A percentile compares a stretch with the other conserved stretches of the same genome.
Conservation (phyloP, 371 early-diverging fungal genomes). For the Capillidium rhysosporum region DNA sequence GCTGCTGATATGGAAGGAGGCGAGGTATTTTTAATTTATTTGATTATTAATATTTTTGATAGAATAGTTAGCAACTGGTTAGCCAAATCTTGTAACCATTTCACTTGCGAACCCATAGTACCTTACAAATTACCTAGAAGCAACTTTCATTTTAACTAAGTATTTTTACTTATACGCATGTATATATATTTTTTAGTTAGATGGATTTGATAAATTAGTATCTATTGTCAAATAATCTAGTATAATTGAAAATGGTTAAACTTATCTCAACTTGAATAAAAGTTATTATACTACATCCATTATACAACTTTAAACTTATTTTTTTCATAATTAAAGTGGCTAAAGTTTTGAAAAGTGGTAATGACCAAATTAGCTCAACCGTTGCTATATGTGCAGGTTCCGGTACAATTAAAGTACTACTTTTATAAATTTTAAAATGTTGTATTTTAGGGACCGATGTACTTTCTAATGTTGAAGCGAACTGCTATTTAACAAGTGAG, state of each 20-base stretch:
- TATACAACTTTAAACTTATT: not conserved
- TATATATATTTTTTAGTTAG: slow-evolving; percentile 10
- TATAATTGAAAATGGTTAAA: slow-evolving; percentile 41
- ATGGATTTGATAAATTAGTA: slow-evolving; percentile 54
- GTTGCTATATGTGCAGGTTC: too few species aligned
- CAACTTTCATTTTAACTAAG: too few species aligned
- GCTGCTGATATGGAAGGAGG: slow-evolving; percentile 81
- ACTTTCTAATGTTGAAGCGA: slow-evolving; percentile 24
- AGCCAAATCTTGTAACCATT: slow-evolving; percentile 35
- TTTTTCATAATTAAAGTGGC: slow-evolving; percentile 45
- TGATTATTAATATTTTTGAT: not conserved
- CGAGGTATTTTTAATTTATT: not conserved
- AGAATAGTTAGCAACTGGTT: slow-evolving; percentile 74
- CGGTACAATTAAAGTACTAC: slow-evolving; percentile 17
- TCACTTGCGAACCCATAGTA: slow-evolving; percentile 26
- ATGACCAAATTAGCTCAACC: slow-evolving; percentile 25
- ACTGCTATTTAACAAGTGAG: slow-evolving; percentile 80
- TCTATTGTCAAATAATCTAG: slow-evolving; percentile 30
- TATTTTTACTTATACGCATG: not conserved
- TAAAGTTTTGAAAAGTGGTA: slow-evolving; percentile 24
- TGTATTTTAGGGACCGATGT: slow-evolving; percentile 25
- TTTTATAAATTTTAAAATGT: not conserved
- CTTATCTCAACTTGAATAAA: slow-evolving; percentile 31
- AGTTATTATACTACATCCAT: slow-evolving; percentile 15
- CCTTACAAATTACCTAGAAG: slow-evolving; percentile 29